Conservation (phyloP, 2,329 filamentous ascomycete genomes). For the Didymella segeticola region DNA sequence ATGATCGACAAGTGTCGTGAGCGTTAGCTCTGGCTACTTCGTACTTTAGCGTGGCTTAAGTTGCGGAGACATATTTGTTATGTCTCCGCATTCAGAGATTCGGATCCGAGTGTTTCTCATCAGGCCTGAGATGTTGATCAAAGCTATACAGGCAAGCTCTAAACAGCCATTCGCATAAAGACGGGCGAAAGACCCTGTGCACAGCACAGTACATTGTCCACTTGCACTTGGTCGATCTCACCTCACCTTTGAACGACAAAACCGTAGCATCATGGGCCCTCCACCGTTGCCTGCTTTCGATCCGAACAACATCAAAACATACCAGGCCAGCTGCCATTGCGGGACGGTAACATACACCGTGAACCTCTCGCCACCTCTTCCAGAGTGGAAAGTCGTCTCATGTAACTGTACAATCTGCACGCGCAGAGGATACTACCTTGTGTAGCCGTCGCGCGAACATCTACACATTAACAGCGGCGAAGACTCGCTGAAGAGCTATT, state of each 20-base stretch:
- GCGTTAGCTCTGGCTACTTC: neutral
- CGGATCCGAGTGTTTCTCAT: neutral
- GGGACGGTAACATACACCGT: slow-evolving; percentile 59
- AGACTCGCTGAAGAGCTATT: slow-evolving; percentile 29
- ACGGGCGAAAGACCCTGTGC: neutral
- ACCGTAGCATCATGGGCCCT: slow-evolving; percentile 22
- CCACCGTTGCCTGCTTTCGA: slow-evolving; percentile 26
- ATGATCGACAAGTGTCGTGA: neutral
- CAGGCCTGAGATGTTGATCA: neutral
- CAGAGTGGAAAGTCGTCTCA: slow-evolving; percentile 54
- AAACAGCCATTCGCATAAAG: neutral
- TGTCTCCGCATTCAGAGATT: neutral
- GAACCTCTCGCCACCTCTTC: slow-evolving; percentile 58
- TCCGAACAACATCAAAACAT: slow-evolving; percentile 42
- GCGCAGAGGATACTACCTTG: slow-evolving; percentile 59
- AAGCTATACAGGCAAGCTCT: neutral
- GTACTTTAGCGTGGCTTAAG: neutral
- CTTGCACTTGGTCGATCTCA: neutral
- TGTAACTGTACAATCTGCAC: slow-evolving; percentile 64
- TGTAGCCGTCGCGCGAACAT: slow-evolving; percentile 41
- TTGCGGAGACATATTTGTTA: slow-evolving; percentile 7
- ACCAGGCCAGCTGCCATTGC: slow-evolving; percentile 62
- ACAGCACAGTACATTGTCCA: neutral
- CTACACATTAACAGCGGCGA: slow-evolving; percentile 37
- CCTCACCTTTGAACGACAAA: neutral